These are phyloP conservation scores for Tieghemostelium lacteum DNA, from an alignment of 78 protist species.

Conservation along the genomic window DNA sequence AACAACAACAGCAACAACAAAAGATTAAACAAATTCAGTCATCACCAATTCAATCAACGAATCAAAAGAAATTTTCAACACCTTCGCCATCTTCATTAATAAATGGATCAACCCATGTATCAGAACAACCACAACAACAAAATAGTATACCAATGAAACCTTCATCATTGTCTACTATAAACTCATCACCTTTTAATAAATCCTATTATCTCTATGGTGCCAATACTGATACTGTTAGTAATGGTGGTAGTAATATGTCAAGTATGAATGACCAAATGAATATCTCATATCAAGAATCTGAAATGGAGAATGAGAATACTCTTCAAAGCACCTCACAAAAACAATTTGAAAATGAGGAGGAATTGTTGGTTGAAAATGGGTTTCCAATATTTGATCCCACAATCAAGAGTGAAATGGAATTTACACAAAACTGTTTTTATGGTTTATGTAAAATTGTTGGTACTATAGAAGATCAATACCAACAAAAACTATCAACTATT, in stretches of 20 bases:
- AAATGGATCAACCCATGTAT: not conserved
- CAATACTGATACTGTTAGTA: too few relatives aligned
- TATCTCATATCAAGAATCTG: not conserved
- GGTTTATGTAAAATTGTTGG: not conserved
- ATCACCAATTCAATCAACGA: not conserved
- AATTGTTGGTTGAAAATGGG: not conserved
- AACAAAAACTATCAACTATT: not conserved
- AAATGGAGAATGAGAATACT: not conserved
- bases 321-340: not conserved
- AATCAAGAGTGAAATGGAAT: too few relatives aligned
- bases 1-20: not conserved
- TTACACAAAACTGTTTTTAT: not conserved
- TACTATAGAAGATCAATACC: not conserved
- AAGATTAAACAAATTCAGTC: not conserved
- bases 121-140: not conserved
- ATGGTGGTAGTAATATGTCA: too few relatives aligned
- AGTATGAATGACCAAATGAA: too few relatives aligned
- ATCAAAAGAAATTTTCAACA: not conserved
- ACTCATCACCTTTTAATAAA: not conserved
- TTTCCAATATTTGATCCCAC: not conserved
- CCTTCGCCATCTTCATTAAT: not conserved
- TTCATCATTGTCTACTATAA: not conserved
- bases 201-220: not conserved
- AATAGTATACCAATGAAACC: not conserved
- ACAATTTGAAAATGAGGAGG: not conserved